Evolutionary conservation across 176 grass and related monocot genomes (phyloP).

Genomic region (Aegilops speltoides): DNA sequence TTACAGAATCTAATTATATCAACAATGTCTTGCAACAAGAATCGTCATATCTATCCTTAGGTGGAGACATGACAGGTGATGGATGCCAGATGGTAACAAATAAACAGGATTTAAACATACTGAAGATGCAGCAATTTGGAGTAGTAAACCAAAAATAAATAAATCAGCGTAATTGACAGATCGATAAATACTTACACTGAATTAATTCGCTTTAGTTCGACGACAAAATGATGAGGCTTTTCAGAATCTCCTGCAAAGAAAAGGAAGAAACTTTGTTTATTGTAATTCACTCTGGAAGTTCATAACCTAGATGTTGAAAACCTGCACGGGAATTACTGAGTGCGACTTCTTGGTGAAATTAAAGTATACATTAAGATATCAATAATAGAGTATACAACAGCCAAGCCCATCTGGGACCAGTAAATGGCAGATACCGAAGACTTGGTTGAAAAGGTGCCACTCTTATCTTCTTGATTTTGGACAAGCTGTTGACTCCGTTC

Average conservation of each 20-base stretch:
- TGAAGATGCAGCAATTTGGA: neutral
- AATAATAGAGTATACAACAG: neutral
- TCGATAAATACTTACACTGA: constrained; percentile 40
- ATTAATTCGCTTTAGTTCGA: constrained; percentile 45
- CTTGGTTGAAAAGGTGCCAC: neutral
- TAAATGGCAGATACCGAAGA: neutral
- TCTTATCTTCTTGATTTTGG: neutral
- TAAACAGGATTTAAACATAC: neutral
- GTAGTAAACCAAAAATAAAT: constrained; percentile 17
- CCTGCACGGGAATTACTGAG: neutral
- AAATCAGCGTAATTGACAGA: neutral
- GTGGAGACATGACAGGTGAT: neutral
- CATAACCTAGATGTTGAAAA: neutral
- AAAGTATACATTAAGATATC: constrained; percentile 4
- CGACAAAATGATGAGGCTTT: constrained; percentile 18
- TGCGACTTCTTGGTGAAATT: constrained; percentile 16
- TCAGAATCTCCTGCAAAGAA: constrained; percentile 35
- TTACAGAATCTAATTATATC: neutral
- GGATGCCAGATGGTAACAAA: neutral
- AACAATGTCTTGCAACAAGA: constrained; percentile 5
- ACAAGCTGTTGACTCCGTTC: neutral
- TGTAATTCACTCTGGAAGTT: neutral
- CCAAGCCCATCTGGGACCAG: neutral
- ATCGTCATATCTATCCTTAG: neutral
- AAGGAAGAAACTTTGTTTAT: constrained; percentile 1